Percentiles rank a stretch among this genome's conserved stretches.
phyloP scores from a whole-genome alignment of 1,139 yeast genomes.

The Suhomyces taliae region DNA sequence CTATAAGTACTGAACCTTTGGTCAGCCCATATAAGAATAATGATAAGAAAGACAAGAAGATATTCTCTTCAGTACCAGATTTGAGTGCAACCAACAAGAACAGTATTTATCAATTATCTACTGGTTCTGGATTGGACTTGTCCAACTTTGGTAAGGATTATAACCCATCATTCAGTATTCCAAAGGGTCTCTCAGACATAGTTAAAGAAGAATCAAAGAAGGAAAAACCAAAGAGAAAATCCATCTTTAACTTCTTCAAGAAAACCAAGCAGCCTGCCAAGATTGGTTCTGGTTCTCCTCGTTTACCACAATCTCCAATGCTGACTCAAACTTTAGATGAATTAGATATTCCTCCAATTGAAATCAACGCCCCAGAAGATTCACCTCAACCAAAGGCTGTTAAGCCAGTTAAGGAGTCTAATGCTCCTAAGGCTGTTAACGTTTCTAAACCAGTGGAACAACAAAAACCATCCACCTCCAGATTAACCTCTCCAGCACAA shows the following conservation, averaged over 20 bases:
- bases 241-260: conserved; percentile 28
- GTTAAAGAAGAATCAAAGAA: conserved; percentile 11
- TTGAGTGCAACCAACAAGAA: conserved; percentile 14
- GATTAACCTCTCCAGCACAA: neutral
- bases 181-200: conserved; percentile 18
- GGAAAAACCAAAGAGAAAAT: conserved; percentile 17
- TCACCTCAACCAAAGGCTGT: neutral
- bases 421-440: too few relatives aligned
- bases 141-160: conserved; percentile 43
- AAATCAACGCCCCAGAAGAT: neutral
- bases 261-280: conserved; percentile 15
- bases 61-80: conserved; percentile 29
- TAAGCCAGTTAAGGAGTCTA: too few relatives aligned
- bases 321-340: conserved; percentile 8
- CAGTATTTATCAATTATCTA: conserved; percentile 27
- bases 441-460: too few relatives aligned
- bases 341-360: neutral
- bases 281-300: conserved; percentile 12
- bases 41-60: neutral
- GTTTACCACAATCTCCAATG: conserved; percentile 19
- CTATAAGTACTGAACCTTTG: neutral
- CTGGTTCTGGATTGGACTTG: conserved; percentile 44
- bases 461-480: too few relatives aligned
- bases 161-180: conserved; percentile 38
- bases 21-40: conserved; percentile 2